Percentiles rank a stretch among this genome's conserved stretches.
These are phyloP conservation scores for Talaromyces thailandensis DNA, from an alignment of 495 filamentous ascomycete species.

Conservation along the genomic window DNA sequence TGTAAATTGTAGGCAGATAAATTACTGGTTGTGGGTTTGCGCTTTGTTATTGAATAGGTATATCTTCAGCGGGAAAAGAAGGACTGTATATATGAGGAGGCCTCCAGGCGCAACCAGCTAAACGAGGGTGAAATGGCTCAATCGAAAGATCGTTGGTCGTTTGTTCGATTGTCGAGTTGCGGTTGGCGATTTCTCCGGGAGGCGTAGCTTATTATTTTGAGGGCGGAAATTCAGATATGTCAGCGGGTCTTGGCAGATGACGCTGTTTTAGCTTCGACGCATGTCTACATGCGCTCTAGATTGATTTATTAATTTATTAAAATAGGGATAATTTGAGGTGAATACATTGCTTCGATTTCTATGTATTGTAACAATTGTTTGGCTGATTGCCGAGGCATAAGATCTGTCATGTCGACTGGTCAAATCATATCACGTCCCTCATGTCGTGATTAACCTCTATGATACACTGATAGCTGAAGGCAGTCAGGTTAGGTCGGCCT, in stretches of 20 bases:
- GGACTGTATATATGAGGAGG: neutral
- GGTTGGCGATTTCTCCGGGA: neutral
- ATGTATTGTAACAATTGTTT: too few relatives aligned
- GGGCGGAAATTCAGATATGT: neutral
- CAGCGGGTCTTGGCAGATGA: neutral
- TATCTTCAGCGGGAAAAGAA: neutral
- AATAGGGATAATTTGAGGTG: neutral
- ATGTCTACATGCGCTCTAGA: neutral
- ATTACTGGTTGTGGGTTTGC: neutral
- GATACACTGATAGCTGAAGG: neutral
- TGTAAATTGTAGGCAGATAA: neutral
- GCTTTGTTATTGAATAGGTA: neutral
- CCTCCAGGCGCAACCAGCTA: neutral
- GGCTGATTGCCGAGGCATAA: neutral
- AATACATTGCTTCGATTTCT: neutral
- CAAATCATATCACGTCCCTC: neutral
- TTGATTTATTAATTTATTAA: neutral
- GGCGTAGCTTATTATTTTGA: neutral
- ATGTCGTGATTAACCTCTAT: neutral
- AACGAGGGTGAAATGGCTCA: neutral
- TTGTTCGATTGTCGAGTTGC: neutral
- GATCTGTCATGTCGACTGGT: neutral
- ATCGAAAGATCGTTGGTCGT: neutral
- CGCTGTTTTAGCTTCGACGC: neutral
- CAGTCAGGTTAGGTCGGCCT: neutral